Conservation (phyloP, 345 rosid species). For the Moricandia arvensis region DNA sequence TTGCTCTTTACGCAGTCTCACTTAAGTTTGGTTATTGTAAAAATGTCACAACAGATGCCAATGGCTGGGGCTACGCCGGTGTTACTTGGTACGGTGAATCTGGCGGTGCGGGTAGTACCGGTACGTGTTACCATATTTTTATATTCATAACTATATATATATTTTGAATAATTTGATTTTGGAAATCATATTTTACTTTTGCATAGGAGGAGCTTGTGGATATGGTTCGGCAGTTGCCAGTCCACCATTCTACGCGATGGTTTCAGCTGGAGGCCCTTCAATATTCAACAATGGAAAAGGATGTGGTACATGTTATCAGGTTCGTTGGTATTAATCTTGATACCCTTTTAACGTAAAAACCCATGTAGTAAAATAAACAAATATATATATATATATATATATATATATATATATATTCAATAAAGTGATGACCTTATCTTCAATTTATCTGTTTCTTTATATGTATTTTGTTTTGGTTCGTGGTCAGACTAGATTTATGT, state of each 20-base stretch:
- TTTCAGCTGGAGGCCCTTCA: slow-evolving; percentile 63
- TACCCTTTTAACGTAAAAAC: not conserved
- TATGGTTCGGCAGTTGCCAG: slow-evolving; percentile 41
- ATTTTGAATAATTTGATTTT: not conserved
- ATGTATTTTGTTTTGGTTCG: not conserved
- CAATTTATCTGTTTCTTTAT: not conserved
- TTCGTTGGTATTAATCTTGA: slow-evolving; percentile 17
- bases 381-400: too few relatives aligned
- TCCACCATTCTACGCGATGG: slow-evolving; percentile 46
- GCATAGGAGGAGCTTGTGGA: slow-evolving; percentile 77
- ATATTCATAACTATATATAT: not conserved
- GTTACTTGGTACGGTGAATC: slow-evolving; percentile 69
- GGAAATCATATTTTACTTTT: not conserved
- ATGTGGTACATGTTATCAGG: slow-evolving; percentile 78
- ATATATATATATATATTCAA: too few relatives aligned
- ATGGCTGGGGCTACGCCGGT: slow-evolving; percentile 42
- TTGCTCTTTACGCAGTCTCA: slow-evolving; percentile 6
- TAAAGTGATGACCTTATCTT: not conserved
- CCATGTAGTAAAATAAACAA: not conserved
- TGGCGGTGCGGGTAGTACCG: slow-evolving; percentile 50
- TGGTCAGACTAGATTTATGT: not conserved
- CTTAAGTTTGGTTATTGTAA: slow-evolving; percentile 20
- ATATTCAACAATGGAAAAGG: slow-evolving; percentile 54
- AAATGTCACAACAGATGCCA: not conserved
- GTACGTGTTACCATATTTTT: slow-evolving; percentile 29